These are phyloP conservation scores for Cryptomeria japonica DNA, from an alignment of 75 land plant species.

Conservation along the genomic window DNA sequence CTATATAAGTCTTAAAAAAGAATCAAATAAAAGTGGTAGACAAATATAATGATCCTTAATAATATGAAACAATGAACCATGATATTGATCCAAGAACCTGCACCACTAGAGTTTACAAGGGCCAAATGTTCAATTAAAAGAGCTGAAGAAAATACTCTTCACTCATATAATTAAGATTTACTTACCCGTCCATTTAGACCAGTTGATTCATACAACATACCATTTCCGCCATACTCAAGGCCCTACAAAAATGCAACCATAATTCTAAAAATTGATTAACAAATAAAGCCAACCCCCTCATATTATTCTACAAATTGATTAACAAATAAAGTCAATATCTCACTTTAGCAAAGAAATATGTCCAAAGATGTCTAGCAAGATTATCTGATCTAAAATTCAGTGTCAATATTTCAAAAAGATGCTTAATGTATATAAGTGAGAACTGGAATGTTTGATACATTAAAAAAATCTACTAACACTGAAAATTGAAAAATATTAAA, in stretches of 20 bases:
- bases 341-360: not conserved
- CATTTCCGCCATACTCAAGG: slow-evolving; percentile 81
- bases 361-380: not conserved
- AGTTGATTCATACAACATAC: slow-evolving; percentile 86
- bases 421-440: not conserved
- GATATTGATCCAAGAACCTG: not conserved
- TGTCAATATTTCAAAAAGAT: not conserved
- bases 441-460: not conserved
- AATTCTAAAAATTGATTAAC: not conserved
- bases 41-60: not conserved
- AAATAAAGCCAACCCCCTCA: no score
- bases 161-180: not conserved
- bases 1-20: not conserved
- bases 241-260: slow-evolving; percentile 53
- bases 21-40: not conserved
- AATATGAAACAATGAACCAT: not conserved
- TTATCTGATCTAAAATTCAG: not conserved
- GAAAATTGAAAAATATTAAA: not conserved
- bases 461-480: not conserved
- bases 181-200: slow-evolving; percentile 80
- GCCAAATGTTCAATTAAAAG: not conserved
- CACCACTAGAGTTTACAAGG: not conserved
- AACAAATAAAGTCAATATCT: not conserved
- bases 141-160: not conserved
- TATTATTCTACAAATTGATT: not conserved